Evolutionary conservation across 208 protist genomes (phyloP), one percentile per base, ranked within the genome.

Genomic region (Lotmaria passim): DNA sequence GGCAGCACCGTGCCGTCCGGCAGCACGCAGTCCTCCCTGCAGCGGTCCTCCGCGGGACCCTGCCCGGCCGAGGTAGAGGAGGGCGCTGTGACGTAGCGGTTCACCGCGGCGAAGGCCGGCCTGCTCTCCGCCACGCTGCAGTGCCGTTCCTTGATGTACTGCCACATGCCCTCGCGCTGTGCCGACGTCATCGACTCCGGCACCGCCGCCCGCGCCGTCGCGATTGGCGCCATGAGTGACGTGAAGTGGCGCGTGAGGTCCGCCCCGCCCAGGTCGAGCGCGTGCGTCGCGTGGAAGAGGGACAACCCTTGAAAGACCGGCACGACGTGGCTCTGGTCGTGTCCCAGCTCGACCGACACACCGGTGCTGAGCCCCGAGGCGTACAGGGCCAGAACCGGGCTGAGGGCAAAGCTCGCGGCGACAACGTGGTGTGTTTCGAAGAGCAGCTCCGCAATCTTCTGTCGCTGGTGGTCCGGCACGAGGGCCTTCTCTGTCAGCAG

Each of bases 291-390:
- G 76, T 98, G 95, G 71, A 97, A 96, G 26, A 98, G 83, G 6
- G 93, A 83, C 44, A 95, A 93, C 51, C 97, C 97, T 82, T 99
- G 98, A 85, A 98, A 99, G 67, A 99, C 98, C 63, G 99, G 98
- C 34, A 99, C 96, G 21, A 98, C 97, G 85, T 99, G 97, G 73
- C 97, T 96, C 28, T 98, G 97, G 71, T 97, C 95, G 83, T 99
- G 90, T 36, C 98, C 98, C 62, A 97, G 88, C 64, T 99, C 98
- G 11, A 99, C 83, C 3, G 93, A 86, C 17, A 97, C 64, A 39
- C 95, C 95, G 23, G 83, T 97, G 78, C 90, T 83, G 17, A 91
- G 65, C 2, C 95, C 95, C 6, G 80, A 71, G 11, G 91, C 91
- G 78, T 96, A 98, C 34, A 98, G 81, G 4, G 95, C 79, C 14